Percentiles rank a stretch among this genome's conserved stretches.
Conservation (phyloP, 441 rosid species). For the Pelargonium australe region DNA sequence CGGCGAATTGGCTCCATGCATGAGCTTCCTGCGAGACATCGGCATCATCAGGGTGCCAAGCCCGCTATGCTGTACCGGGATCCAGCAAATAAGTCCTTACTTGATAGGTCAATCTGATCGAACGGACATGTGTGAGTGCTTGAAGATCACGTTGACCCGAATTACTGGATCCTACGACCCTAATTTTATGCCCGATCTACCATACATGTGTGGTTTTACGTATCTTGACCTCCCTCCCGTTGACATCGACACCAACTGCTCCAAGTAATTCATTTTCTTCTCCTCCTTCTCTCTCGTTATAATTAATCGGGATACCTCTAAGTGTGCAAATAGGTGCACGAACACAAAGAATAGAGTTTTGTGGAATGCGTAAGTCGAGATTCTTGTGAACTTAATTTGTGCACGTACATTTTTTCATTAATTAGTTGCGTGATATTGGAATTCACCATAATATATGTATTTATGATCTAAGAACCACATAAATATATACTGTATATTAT, state of each 20-base stretch:
- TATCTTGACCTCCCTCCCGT: constrained; percentile 22
- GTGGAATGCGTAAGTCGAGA: too few relatives aligned
- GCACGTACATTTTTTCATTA: too few relatives aligned
- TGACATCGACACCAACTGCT: constrained; percentile 23
- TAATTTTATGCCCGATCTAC: constrained; percentile 15
- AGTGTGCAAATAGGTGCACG: too few relatives aligned
- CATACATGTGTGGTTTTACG: constrained; percentile 26
- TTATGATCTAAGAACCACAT: too few relatives aligned
- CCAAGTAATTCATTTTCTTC: constrained; percentile 20
- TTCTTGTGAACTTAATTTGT: too few relatives aligned
- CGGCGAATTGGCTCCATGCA: neutral
- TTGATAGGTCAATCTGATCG: constrained; percentile 10
- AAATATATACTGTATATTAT: too few relatives aligned
- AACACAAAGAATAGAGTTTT: too few relatives aligned
- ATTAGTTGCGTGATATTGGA: too few relatives aligned
- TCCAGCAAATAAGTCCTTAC: neutral
- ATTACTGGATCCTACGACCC: constrained; percentile 11
- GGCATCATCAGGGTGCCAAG: neutral
- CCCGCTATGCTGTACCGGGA: neutral
- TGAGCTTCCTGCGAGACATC: neutral
- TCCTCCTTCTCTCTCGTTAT: too few relatives aligned
- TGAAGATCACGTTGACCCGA: constrained; percentile 15
- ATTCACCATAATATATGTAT: too few relatives aligned
- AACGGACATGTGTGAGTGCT: constrained; percentile 28
- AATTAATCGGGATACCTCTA: too few relatives aligned